Evolutionary conservation across 2,329 filamentous ascomycete species (phyloP).

Genomic region (Colletotrichum tropicale): DNA sequence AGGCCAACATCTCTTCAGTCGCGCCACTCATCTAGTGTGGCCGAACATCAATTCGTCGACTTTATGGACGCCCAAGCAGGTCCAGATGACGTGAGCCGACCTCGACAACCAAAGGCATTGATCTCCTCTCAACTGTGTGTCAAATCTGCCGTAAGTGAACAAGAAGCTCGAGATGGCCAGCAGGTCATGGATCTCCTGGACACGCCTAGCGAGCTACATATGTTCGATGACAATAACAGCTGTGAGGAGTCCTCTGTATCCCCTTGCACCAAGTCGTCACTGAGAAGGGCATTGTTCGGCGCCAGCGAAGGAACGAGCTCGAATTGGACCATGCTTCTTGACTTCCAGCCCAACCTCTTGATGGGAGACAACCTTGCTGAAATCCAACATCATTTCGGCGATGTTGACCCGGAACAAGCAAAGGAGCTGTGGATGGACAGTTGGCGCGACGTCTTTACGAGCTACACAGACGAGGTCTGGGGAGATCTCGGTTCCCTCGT

Average conservation of each 20-base stretch:
- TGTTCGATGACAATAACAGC: constrained; percentile 19
- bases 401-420: constrained; percentile 39
- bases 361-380: constrained; percentile 9
- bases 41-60: background rate
- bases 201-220: constrained; percentile 12
- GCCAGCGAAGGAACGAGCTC: background rate
- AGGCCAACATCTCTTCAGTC: constrained; percentile 13
- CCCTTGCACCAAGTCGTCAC: constrained; percentile 19
- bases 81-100: background rate
- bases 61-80: background rate
- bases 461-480: constrained; percentile 72
- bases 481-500: constrained; percentile 64
- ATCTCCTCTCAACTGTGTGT: background rate
- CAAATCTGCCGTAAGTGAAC: constrained; percentile 5
- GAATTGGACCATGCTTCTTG: constrained; percentile 52
- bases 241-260: constrained; percentile 15
- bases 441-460: constrained; percentile 60
- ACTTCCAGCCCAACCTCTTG: constrained; percentile 54
- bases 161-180: constrained; percentile 19
- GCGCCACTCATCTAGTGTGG: background rate
- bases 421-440: constrained; percentile 54
- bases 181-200: constrained; percentile 19
- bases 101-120: background rate
- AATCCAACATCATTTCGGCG: constrained; percentile 38
- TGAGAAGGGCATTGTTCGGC: constrained; percentile 30